Evolutionary conservation across 495 filamentous ascomycete species (phyloP).

Genomic region (Hypoxylon lienhwacheense): DNA sequence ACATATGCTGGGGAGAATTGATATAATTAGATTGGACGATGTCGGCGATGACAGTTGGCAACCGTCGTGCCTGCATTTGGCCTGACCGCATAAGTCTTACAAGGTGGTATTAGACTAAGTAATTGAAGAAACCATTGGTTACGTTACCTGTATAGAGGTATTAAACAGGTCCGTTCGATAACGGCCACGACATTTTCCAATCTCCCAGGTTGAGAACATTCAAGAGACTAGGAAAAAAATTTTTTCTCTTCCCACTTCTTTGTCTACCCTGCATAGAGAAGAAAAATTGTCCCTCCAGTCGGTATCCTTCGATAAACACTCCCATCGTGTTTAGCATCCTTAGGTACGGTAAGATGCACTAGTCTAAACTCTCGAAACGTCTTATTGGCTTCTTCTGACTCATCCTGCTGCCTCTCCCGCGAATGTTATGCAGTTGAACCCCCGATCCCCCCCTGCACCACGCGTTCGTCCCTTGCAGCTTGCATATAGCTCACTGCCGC

Average conservation of each 20-base stretch:
- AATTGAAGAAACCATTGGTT: conserved; percentile 21
- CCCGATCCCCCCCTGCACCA: conserved; percentile 26
- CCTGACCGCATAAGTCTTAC: conserved; percentile 26
- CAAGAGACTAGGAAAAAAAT: conserved; percentile 2
- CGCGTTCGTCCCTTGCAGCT: conserved; percentile 42
- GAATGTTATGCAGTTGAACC: conserved; percentile 25
- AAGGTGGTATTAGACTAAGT: not conserved
- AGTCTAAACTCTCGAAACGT: conserved; percentile 14
- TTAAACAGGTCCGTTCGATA: conserved; percentile 18
- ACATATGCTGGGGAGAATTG: no score
- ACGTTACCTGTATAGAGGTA: no score
- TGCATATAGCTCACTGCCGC: conserved; percentile 37
- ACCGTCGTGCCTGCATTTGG: conserved; percentile 21
- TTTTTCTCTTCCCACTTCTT: conserved; percentile 21
- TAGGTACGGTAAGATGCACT: conserved; percentile 30
- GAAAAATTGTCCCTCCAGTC: conserved; percentile 9
- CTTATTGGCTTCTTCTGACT: conserved; percentile 27
- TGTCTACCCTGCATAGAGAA: conserved; percentile 10
- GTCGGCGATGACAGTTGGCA: conserved; percentile 27
- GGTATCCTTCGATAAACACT: conserved; percentile 26
- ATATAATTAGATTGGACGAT: conserved; percentile 15
- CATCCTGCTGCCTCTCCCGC: conserved; percentile 36
- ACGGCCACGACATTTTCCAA: conserved; percentile 23
- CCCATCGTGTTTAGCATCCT: conserved; percentile 24
- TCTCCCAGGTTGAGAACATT: conserved; percentile 13